Conservation (phyloP, 352 stramenopile species). For the Phytophthora sansomeana region DNA sequence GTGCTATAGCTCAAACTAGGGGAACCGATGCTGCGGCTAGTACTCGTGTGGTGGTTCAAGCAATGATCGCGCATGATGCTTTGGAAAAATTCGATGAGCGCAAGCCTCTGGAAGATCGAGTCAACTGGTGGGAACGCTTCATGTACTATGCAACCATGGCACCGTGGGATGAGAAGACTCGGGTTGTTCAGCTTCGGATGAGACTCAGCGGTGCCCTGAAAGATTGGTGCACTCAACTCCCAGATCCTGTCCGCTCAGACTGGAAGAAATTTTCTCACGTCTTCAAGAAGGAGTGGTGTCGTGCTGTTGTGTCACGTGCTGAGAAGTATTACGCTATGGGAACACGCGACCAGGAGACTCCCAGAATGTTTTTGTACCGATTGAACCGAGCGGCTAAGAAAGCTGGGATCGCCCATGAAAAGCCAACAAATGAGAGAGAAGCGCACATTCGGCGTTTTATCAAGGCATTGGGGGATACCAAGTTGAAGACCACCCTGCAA, state of each 20-base stretch:
- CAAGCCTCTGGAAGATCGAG: too few relatives aligned
- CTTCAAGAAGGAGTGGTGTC: too few relatives aligned
- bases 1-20: too few relatives aligned
- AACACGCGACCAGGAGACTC: too few relatives aligned
- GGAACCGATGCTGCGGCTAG: too few relatives aligned
- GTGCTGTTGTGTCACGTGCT: too few relatives aligned
- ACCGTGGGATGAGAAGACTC: background rate
- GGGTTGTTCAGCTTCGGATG: background rate
- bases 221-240: background rate
- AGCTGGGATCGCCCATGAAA: background rate
- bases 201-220: background rate
- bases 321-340: too few relatives aligned
- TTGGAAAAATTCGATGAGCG: slow-evolving; percentile 1
- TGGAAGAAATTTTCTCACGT: too few relatives aligned
- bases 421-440: background rate
- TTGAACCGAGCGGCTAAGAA: slow-evolving; percentile 2
- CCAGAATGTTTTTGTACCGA: too few relatives aligned
- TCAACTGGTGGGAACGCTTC: slow-evolving; percentile 9
- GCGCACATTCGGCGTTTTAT: slow-evolving; percentile 3
- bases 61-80: slow-evolving; percentile 2
- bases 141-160: slow-evolving; percentile 9
- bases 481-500: background rate
- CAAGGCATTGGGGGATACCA: background rate
- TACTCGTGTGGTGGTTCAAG: too few relatives aligned
- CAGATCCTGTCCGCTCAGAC: too few relatives aligned